A percentile compares a stretch with the other conserved stretches of the same genome.
phyloP scores from a whole-genome alignment of 2,329 filamentous ascomycete genomes.

The Diaporthe ilicicola region DNA sequence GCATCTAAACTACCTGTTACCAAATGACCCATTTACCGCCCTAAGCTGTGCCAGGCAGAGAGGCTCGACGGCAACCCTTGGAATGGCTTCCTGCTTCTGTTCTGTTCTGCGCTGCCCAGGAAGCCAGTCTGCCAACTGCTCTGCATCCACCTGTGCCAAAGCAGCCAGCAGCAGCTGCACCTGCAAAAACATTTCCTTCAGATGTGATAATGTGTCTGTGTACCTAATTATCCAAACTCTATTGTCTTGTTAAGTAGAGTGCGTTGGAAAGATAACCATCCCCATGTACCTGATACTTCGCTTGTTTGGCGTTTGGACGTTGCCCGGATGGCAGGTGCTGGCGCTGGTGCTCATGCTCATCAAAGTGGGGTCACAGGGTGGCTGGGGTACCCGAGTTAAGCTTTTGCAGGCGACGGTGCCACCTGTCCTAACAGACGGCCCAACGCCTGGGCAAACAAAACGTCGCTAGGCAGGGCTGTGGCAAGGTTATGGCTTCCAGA shows the following conservation, averaged over 20 bases:
- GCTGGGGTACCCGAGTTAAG: not conserved
- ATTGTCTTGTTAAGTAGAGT: too few species aligned
- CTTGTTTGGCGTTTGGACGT: not conserved
- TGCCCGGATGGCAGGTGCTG: slow-evolving; percentile 9
- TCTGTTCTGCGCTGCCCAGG: too few species aligned
- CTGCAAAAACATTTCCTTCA: too few species aligned
- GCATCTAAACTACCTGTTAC: not conserved
- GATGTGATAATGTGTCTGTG: too few species aligned
- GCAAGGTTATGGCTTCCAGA: slow-evolving; percentile 30
- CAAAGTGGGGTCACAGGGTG: slow-evolving; percentile 4
- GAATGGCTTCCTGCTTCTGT: not conserved
- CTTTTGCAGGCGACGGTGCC: not conserved
- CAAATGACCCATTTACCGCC: not conserved
- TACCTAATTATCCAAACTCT: too few species aligned
- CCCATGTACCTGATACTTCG: not conserved
- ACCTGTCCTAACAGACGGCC: not conserved
- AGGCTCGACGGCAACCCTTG: not conserved
- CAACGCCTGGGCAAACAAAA: not conserved
- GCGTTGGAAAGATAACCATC: too few species aligned
- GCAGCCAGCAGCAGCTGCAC: too few species aligned
- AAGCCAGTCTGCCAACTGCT: too few species aligned
- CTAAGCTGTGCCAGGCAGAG: too few species aligned
- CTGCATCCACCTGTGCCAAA: too few species aligned
- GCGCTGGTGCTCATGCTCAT: not conserved
- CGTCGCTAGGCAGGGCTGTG: not conserved